Conservation (phyloP, 805 yeast genomes). For the Candida hungchunana region DNA sequence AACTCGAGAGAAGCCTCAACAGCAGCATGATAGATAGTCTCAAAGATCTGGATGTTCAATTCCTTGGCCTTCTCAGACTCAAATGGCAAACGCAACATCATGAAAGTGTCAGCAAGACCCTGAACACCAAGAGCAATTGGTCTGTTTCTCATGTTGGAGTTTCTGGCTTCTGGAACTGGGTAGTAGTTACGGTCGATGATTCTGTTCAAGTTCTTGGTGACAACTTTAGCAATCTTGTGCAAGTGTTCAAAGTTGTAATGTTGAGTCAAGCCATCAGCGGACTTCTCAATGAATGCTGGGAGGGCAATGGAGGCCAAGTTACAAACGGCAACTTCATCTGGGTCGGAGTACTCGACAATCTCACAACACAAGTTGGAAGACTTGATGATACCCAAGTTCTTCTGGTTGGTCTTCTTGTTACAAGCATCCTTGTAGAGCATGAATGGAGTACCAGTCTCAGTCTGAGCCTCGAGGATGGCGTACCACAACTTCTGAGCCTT, state of each 20-base stretch:
- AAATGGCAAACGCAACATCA: constrained; percentile 77
- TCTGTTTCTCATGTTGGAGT: constrained; percentile 76
- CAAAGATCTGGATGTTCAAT: constrained; percentile 82
- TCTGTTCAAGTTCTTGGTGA: constrained; percentile 72
- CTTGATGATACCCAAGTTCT: constrained; percentile 88
- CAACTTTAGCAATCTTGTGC: constrained; percentile 72
- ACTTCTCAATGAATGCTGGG: constrained; percentile 62
- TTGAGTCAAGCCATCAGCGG: constrained; percentile 43
- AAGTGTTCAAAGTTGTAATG: constrained; percentile 68
- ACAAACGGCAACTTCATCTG: constrained; percentile 93
- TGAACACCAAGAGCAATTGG: constrained; percentile 99
- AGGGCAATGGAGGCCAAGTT: constrained; percentile 89
- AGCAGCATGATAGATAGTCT: constrained; percentile 93
- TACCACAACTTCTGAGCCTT: constrained; percentile 94
- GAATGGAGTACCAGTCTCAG: constrained; percentile 96
- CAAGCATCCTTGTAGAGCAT: constrained; percentile 93
- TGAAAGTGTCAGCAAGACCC: constrained; percentile 88
- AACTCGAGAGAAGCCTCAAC: constrained; percentile 83
- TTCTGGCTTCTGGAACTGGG: constrained; percentile 74
- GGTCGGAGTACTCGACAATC: constrained; percentile 85
- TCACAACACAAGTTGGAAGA: constrained; percentile 95
- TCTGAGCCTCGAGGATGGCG: constrained; percentile 85
- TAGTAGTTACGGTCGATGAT: constrained; percentile 83
- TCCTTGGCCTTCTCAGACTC: constrained; percentile 75
- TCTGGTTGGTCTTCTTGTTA: constrained; percentile 83